Percentiles rank a stretch among this genome's conserved stretches.
Conservation (phyloP, 768 basidiomycete species). For the Boletales sp. region DNA sequence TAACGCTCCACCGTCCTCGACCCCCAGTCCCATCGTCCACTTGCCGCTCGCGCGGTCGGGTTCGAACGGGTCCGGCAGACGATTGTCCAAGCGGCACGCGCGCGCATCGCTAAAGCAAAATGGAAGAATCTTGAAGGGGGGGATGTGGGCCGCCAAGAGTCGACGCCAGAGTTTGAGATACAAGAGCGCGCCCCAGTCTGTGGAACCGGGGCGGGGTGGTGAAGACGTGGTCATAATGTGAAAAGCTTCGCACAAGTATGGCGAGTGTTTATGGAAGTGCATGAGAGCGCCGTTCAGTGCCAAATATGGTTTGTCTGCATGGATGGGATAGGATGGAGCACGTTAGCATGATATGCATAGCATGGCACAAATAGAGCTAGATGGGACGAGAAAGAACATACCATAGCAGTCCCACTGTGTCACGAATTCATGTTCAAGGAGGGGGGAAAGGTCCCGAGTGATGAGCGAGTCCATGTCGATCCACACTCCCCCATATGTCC, state of each 20-base stretch:
- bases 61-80: constrained; percentile 88
- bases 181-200: constrained; percentile 91
- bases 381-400: constrained; percentile 32
- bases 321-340: neutral
- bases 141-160: constrained; percentile 64
- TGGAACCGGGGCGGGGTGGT: constrained; percentile 71
- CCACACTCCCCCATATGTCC: constrained; percentile 93
- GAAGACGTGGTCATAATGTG: constrained; percentile 79
- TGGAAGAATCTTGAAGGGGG: constrained; percentile 88
- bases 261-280: constrained; percentile 87
- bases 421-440: constrained; percentile 93
- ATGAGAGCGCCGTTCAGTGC: constrained; percentile 92
- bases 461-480: constrained; percentile 96
- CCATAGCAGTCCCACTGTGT: constrained; percentile 99
- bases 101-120: constrained; percentile 94
- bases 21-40: constrained; percentile 66
- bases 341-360: no score
- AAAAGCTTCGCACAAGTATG: constrained; percentile 96
- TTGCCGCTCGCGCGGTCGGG: constrained; percentile 48
- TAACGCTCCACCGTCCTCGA: constrained; percentile 59
- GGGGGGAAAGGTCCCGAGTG: constrained; percentile 80
- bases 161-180: constrained; percentile 91
- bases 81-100: constrained; percentile 88
- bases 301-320: constrained; percentile 66
- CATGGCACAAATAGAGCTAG: neutral